Base-by-base conservation (phyloP, 768 basidiomycete species). In the Phaffia australis region DNA sequence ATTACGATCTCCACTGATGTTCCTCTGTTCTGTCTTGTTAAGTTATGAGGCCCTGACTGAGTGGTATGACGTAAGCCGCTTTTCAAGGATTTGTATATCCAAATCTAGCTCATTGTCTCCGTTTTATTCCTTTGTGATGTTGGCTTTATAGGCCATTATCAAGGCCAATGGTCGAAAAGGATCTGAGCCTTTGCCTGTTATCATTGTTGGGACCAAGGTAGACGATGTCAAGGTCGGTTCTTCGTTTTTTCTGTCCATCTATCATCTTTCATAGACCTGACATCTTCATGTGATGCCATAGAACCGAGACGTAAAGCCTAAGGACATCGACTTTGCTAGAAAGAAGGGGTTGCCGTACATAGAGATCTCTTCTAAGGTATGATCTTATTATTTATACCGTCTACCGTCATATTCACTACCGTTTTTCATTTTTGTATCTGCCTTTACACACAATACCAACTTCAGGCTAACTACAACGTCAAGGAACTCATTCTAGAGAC, bases 201-300 rank as follows among this genome's bases (percentile, higher is more conserved):
- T 70, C 52, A 58, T 71, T n/a, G 71, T 70, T 27, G 71, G 71
- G n/a, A 70, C 71, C 64, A 71, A 71, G 63, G 60, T 70, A 6
- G 71, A 71, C 56, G 68, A 69, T 25, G 58, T 64, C 69, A 70
- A 70, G 65, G 68, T 68, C 27, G 48, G 59, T 58, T 8, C 57
- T 48, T 54, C n/a, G 16, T n/a, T 16, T 54, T 54, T 16, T 54
- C 18, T 27, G 4, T 27, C 5, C 52, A 16, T n/a, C 4, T 54
- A 4, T 27, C 18, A 4, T n/a, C 18, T 8, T 4, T 54, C 52
- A n/a, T 16, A 54, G 6, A 54, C 5, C n/a, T 54, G 52, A 27
- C 21, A n/a, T 54, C 21, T 16, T 27, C 52, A 27, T 27, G 4
- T 16, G 52, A 54, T n/a, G 16, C 52, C 52, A 4, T n/a, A 68